Percentiles rank a stretch among this genome's conserved stretches.
phyloP scores from a whole-genome alignment of 2,329 filamentous ascomycete genomes.

The Cryphonectria japonica region DNA sequence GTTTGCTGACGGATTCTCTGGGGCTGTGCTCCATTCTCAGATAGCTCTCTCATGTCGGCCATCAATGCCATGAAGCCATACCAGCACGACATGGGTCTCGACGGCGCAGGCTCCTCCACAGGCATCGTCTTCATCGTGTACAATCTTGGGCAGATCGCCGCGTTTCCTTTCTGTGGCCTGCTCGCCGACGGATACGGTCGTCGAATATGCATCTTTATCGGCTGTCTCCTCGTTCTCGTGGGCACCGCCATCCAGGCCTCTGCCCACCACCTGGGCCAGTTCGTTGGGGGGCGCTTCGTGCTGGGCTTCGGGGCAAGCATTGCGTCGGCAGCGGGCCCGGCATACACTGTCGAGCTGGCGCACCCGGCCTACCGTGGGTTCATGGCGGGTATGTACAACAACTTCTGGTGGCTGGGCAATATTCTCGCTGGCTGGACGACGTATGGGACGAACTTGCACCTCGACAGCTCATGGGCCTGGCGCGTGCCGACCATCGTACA shows the following conservation, averaged over 20 bases:
- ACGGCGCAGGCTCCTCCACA: conserved; percentile 39
- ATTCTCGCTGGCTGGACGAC: conserved; percentile 55
- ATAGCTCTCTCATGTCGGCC: conserved; percentile 56
- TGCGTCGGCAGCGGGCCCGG: conserved; percentile 50
- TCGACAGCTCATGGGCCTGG: conserved; percentile 43
- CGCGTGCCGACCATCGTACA: conserved; percentile 50
- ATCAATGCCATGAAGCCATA: conserved; percentile 59
- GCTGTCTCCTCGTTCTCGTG: conserved; percentile 47
- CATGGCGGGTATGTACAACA: conserved; percentile 48
- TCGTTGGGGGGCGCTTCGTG: conserved; percentile 62
- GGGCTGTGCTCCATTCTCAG: conserved; percentile 33
- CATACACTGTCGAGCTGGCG: conserved; percentile 48
- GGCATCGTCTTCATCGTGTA: conserved; percentile 57
- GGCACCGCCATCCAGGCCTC: conserved; percentile 52
- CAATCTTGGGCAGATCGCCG: conserved; percentile 53
- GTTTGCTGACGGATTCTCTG: conserved; percentile 12
- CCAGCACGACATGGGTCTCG: conserved; percentile 51
- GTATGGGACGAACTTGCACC: conserved; percentile 46
- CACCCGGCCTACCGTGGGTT: conserved; percentile 49
- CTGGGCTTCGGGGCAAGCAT: conserved; percentile 61
- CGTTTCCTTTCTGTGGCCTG: conserved; percentile 51
- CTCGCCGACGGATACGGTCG: conserved; percentile 52
- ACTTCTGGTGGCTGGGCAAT: conserved; percentile 51
- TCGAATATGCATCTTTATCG: conserved; percentile 51
- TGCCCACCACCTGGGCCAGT: conserved; percentile 43